Conservation (phyloP, 2,329 filamentous ascomycete genomes). For the Aspergillus pseudotamarii region DNA sequence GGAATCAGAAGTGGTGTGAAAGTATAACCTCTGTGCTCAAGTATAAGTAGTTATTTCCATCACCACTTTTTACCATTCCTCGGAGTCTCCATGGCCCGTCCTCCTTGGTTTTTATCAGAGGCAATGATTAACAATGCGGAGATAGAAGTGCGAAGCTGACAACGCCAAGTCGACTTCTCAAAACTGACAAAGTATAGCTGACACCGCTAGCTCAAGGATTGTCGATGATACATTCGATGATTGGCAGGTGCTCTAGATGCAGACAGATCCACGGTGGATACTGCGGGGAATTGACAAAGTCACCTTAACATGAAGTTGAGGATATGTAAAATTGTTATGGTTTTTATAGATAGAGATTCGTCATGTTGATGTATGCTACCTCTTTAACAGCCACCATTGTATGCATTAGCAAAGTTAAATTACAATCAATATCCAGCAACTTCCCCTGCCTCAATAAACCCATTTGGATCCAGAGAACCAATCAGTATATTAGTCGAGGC, state of each 20-base stretch:
- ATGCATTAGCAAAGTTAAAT: neutral
- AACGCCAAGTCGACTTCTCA: neutral
- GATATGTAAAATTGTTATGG: neutral
- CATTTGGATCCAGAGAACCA: neutral
- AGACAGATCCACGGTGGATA: neutral
- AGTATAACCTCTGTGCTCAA: neutral
- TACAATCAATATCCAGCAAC: neutral
- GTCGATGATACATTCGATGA: neutral
- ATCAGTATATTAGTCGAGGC: neutral
- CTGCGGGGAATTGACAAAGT: neutral
- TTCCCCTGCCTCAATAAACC: neutral
- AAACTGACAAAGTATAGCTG: neutral
- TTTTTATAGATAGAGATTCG: neutral
- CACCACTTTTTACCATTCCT: neutral
- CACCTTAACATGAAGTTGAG: neutral
- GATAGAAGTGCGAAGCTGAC: neutral
- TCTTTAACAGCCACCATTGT: too few species aligned
- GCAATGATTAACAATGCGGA: neutral
- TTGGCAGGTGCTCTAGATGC: neutral
- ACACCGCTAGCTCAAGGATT: neutral
- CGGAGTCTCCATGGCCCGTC: neutral
- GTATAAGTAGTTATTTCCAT: neutral
- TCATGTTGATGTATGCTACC: too few species aligned
- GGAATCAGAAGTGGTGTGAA: neutral
- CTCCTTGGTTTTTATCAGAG: neutral